Conservation (phyloP, 2,329 filamentous ascomycete genomes). For the Acrocalymma vagum region DNA sequence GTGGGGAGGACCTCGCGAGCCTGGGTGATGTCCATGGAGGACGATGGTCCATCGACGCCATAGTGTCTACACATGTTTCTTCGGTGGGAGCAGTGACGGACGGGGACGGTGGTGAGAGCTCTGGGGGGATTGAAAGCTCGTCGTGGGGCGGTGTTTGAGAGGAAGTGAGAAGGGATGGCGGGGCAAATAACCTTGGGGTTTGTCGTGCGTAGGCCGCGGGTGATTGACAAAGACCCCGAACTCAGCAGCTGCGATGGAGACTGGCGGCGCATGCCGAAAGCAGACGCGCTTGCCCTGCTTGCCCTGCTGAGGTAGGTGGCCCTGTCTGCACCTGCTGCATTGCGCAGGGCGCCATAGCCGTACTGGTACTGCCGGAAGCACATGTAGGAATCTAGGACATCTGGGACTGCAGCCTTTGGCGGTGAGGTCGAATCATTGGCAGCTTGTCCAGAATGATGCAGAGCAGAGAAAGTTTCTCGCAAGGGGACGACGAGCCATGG, state of each 20-base stretch:
- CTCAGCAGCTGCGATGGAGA: constrained; percentile 29
- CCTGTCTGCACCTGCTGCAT: constrained; percentile 22
- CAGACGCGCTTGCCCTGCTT: constrained; percentile 12
- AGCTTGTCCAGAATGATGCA: too few species aligned
- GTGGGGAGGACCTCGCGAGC: constrained; percentile 86
- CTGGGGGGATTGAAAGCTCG: constrained; percentile 25
- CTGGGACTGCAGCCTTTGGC: too few species aligned
- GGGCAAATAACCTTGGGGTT: constrained; percentile 39
- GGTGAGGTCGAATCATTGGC: constrained; percentile 3
- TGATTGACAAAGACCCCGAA: constrained; percentile 22
- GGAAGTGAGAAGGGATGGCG: constrained; percentile 30
- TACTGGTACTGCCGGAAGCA: constrained; percentile 16
- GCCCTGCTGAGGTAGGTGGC: constrained; percentile 10
- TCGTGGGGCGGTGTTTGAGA: constrained; percentile 32
- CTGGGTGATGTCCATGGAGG: constrained; percentile 67
- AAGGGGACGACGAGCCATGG: constrained; percentile 3
- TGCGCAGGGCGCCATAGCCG: constrained; percentile 34
- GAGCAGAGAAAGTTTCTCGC: too few species aligned
- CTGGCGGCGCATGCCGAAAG: constrained; percentile 28
- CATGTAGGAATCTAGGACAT: too few species aligned
- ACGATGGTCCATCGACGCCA: constrained; percentile 63
- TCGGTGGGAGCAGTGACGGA: constrained; percentile 76
- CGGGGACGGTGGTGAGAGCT: constrained; percentile 27
- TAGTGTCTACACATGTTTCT: constrained; percentile 76
- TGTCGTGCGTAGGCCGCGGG: constrained; percentile 34